Percentiles rank a stretch among this genome's conserved stretches.
These are phyloP conservation scores for Pisolithus marmoratus DNA, from an alignment of 768 basidiomycete genomes.

Conservation along the genomic window DNA sequence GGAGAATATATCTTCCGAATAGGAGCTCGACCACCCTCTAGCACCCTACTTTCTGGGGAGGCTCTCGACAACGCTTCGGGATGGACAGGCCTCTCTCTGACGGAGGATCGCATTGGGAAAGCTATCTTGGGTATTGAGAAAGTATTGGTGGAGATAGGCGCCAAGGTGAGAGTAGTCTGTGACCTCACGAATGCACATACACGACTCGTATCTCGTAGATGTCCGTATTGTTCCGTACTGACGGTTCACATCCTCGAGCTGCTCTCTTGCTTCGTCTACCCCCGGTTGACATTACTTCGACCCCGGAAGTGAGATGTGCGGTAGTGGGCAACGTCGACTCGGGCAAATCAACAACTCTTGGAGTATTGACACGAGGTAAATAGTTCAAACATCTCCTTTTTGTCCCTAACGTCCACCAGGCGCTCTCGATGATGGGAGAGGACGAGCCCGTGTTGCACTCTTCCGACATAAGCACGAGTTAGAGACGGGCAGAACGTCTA, in stretches of 20 bases:
- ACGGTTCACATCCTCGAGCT: slow-evolving; percentile 45
- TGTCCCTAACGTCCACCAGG: slow-evolving; percentile 35
- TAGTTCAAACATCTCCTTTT: slow-evolving; percentile 14
- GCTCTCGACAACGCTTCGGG: slow-evolving; percentile 37
- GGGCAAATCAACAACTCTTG: slow-evolving; percentile 91
- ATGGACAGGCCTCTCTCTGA: slow-evolving; percentile 50
- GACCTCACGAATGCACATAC: background rate
- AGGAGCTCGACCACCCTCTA: slow-evolving; percentile 58
- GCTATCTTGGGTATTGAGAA: slow-evolving; percentile 40
- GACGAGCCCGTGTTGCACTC: slow-evolving; percentile 76
- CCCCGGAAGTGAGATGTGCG: slow-evolving; percentile 92
- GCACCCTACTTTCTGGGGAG: slow-evolving; percentile 51
- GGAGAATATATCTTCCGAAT: slow-evolving; percentile 76
- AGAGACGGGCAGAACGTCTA: slow-evolving; percentile 91
- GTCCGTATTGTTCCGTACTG: slow-evolving; percentile 48
- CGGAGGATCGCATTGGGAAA: slow-evolving; percentile 45
- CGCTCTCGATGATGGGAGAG: slow-evolving; percentile 75
- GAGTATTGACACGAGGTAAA: slow-evolving; percentile 88
- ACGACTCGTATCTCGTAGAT: slow-evolving; percentile 31
- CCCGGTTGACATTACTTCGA: slow-evolving; percentile 65
- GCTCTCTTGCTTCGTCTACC: slow-evolving; percentile 68
- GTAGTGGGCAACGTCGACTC: slow-evolving; percentile 95
- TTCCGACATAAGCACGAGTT: slow-evolving; percentile 98
- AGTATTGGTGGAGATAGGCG: slow-evolving; percentile 71
- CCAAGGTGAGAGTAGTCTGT: slow-evolving; percentile 48